Percentiles rank a stretch among this genome's conserved stretches.
These are phyloP conservation scores for Cladobotryum protrusum DNA, from an alignment of 2,329 filamentous ascomycete species.

Conservation along the genomic window DNA sequence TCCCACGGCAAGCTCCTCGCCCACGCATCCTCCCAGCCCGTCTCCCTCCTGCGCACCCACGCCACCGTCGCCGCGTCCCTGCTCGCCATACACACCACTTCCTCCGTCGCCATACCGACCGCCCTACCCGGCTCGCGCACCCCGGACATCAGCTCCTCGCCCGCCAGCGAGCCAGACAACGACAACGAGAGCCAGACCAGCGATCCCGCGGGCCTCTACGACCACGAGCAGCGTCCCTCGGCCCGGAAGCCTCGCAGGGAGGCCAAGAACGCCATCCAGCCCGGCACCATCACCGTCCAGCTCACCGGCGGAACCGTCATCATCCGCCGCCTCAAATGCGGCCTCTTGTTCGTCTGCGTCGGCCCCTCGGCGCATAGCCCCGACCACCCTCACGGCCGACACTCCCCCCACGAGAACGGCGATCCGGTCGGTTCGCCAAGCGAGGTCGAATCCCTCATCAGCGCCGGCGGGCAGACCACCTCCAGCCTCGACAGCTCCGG, in stretches of 20 bases:
- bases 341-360: constrained; percentile 56
- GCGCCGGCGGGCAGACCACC: constrained; percentile 39
- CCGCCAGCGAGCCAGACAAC: constrained; percentile 16
- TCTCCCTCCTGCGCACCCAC: constrained; percentile 54
- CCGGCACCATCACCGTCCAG: constrained; percentile 50
- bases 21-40: constrained; percentile 50
- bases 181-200: constrained; percentile 1
- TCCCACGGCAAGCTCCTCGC: constrained; percentile 58
- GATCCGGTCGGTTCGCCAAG: constrained; percentile 33
- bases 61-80: constrained; percentile 58
- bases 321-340: constrained; percentile 51
- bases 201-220: background rate
- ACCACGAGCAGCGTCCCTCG: too few relatives aligned
- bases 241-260: background rate
- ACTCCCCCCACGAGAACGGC: constrained; percentile 21
- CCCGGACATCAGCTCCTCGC: constrained; percentile 20
- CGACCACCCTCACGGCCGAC: constrained; percentile 9
- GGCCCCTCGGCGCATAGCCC: constrained; percentile 36
- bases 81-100: constrained; percentile 50
- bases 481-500: constrained; percentile 33
- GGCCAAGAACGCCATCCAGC: constrained; percentile 22
- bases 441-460: constrained; percentile 42
- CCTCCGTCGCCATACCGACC: constrained; percentile 35
- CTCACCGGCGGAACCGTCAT: constrained; percentile 53
- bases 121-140: constrained; percentile 34